Percentiles rank a stretch among this genome's conserved stretches.
These are phyloP conservation scores for Pythium dissimile DNA, from an alignment of 352 stramenopile species.

Conservation along the genomic window DNA sequence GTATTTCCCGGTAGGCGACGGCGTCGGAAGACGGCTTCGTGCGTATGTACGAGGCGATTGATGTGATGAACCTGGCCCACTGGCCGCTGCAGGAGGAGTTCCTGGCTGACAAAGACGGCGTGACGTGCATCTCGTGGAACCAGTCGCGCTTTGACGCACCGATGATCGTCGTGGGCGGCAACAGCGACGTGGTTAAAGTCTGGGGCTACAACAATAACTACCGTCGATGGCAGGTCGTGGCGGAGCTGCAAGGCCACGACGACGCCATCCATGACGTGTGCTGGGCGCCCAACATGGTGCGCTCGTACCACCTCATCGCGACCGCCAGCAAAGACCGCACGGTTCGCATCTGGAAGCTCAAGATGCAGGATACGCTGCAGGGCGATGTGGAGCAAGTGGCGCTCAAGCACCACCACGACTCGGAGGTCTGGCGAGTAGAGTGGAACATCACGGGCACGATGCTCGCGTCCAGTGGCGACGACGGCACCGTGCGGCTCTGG, in stretches of 20 bases:
- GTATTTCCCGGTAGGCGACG: conserved; percentile 60
- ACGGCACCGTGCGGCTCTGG: conserved; percentile 94
- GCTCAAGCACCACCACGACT: conserved; percentile 82
- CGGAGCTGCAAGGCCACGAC: conserved; percentile 79
- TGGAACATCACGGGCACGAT: conserved; percentile 97
- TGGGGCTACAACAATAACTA: conserved; percentile 91
- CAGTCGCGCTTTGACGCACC: conserved; percentile 91
- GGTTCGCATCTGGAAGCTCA: conserved; percentile 83
- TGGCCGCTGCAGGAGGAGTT: conserved; percentile 92
- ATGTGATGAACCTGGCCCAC: conserved; percentile 95
- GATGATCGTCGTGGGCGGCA: conserved; percentile 93
- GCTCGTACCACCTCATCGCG: conserved; percentile 91
- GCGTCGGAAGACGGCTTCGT: conserved; percentile 93
- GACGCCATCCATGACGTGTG: conserved; percentile 93
- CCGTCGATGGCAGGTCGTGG: conserved; percentile 82
- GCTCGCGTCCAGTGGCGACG: conserved; percentile 92
- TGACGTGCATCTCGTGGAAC: conserved; percentile 94
- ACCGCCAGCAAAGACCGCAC: conserved; percentile 91
- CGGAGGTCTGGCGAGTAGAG: conserved; percentile 94
- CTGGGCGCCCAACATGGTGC: conserved; percentile 95
- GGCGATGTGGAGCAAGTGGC: conserved; percentile 72
- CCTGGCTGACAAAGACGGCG: conserved; percentile 77
- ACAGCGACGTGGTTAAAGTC: conserved; percentile 84
- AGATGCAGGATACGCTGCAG: conserved; percentile 65
- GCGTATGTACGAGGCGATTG: conserved; percentile 94